Evolutionary conservation across 1,284 basidiomycete genomes (phyloP), one percentile per base, ranked within the genome.

Genomic region (Neolentinus lepideus): DNA sequence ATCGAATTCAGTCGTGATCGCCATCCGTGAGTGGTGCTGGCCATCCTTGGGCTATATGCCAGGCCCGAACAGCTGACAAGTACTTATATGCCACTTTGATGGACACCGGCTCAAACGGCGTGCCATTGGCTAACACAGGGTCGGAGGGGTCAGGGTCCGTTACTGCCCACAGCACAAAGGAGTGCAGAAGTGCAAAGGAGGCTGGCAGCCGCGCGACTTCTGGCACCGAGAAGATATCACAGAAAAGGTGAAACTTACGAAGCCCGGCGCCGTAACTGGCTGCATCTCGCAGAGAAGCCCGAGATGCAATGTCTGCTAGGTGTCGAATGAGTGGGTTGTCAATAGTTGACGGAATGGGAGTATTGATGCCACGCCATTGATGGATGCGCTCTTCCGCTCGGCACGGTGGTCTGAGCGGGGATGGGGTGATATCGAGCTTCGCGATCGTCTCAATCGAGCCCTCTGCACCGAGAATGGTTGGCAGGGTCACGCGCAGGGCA

Each of bases 41-140:
- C 70, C 71, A 74, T 0, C 70, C 72, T 59, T 74, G 72, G 0
- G 61, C 67, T 0, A 72, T 51, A 56, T 75, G 72, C 71, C 71
- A 75, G 0, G 71, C 71, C 0, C 67, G 54, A 1, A 75, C 59
- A 0, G 62, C 72, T 1, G 68, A 58, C 1, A 74, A 61, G 55
- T 74, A 74, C 51, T 73, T 72, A 0, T 48, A 24, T 0, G 63
- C 64, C 1, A 61, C 62, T 0, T 47, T 12, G 0, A 65, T 59
- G 0, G 70, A 63, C 0, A 73, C 61, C 3, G 69, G 60, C 55
- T 72, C 68, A 33, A 70, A 68, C 0, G 58, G 60, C 0, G 60
- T 61, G 6, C 55, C 58, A 2, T 54, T 56, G 16, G 54, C 46
- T 3, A 54, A 38, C 59, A 62, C 16, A 61, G 59, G 2, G 63